phyloP scores from a whole-genome alignment of 139 green algal genomes.

The Volvox reticuliferus region DNA sequence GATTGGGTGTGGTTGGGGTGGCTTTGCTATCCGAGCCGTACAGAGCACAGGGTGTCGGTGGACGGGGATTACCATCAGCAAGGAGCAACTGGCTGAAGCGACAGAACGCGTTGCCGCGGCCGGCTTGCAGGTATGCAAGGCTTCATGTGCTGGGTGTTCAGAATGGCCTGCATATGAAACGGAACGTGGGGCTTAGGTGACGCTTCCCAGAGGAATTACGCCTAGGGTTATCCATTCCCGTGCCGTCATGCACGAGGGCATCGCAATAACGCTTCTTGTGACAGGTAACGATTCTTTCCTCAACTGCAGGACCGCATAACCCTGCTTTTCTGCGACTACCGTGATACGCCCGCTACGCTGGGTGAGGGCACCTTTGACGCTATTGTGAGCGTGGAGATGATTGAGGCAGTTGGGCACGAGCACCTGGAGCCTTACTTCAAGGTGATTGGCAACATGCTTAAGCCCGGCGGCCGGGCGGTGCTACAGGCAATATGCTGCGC shows the following conservation, averaged over 20 bases:
- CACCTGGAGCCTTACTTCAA: slow-evolving; percentile 89
- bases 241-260: too few relatives aligned
- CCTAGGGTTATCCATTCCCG: too few relatives aligned
- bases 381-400: slow-evolving; percentile 96
- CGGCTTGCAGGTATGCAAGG: slow-evolving; percentile 74
- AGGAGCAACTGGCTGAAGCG: slow-evolving; percentile 94
- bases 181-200: too few relatives aligned
- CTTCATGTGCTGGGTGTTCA: too few relatives aligned
- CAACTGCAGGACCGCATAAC: slow-evolving; percentile 74
- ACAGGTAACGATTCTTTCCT: too few relatives aligned
- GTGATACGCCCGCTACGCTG: slow-evolving; percentile 57
- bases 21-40: slow-evolving; percentile 89
- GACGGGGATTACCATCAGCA: slow-evolving; percentile 56
- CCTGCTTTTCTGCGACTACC: slow-evolving; percentile 96
- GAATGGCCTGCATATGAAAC: too few relatives aligned
- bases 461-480: slow-evolving; percentile 80
- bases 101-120: slow-evolving; percentile 81
- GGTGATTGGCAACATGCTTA: slow-evolving; percentile 77
- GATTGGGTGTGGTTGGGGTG: slow-evolving; percentile 98
- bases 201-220: too few relatives aligned
- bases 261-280: too few relatives aligned
- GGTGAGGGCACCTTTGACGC: slow-evolving; percentile 82
- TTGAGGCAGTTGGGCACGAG: slow-evolving; percentile 98
- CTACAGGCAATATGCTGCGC: slow-evolving; percentile 80
- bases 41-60: slow-evolving; percentile 73